phyloP scores from a whole-genome alignment of 257 asterid genomes.

The Lycium ferocissimum region DNA sequence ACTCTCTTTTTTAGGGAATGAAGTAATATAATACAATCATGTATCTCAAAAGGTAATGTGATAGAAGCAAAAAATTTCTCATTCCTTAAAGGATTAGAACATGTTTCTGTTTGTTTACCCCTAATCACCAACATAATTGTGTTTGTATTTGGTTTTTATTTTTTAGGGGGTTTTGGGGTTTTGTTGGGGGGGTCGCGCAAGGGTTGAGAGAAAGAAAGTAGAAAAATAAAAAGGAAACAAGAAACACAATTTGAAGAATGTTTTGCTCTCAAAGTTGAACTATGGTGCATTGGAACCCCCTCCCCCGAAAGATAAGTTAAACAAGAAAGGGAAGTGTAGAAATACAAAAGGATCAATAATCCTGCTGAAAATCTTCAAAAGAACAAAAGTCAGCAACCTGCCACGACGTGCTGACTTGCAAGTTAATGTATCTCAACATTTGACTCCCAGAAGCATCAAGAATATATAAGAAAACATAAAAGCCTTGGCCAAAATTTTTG shows the following conservation, averaged over 20 bases:
- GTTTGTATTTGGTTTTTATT: neutral
- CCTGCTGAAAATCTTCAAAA: neutral
- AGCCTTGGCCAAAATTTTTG: neutral
- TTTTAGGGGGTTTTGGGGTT: no score
- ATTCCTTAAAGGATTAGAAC: neutral
- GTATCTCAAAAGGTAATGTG: neutral
- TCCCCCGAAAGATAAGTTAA: neutral
- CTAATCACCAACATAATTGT: neutral
- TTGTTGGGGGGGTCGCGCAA: no score
- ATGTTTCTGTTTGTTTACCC: neutral
- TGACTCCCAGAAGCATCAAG: neutral
- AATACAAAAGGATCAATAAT: conserved; percentile 7
- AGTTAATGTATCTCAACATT: conserved; percentile 3
- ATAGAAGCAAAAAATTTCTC: neutral
- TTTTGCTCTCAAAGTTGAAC: neutral
- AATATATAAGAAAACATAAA: neutral
- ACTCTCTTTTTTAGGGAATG: neutral
- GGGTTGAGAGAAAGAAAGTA: neutral
- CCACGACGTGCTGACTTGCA: neutral
- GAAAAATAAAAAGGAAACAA: no score
- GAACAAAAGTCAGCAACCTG: neutral
- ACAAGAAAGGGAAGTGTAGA: neutral
- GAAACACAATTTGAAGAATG: neutral
- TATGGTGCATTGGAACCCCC: neutral
- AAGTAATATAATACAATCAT: neutral